phyloP scores from a whole-genome alignment of 495 filamentous ascomycete genomes.

The Neurospora terricola region DNA sequence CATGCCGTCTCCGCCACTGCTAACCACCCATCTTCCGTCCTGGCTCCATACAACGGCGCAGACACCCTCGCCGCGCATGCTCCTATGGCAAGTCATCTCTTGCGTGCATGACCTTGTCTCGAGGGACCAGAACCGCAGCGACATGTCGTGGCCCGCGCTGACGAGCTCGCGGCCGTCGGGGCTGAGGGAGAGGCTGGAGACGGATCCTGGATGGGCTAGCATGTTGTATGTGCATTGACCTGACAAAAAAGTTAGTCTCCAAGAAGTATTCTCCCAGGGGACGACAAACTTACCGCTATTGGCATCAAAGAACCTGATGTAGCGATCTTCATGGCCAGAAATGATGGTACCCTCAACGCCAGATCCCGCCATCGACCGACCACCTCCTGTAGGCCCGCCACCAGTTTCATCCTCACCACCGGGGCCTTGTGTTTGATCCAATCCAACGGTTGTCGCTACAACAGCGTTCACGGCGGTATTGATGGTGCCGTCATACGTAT shows the following conservation, averaged over 20 bases:
- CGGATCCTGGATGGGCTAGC: conserved; percentile 89
- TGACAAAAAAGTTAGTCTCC: conserved; percentile 33
- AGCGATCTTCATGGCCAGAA: conserved; percentile 89
- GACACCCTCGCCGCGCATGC: conserved; percentile 92
- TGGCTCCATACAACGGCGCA: conserved; percentile 89
- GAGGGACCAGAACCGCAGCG: conserved; percentile 92
- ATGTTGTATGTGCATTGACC: conserved; percentile 99
- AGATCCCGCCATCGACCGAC: conserved; percentile 42
- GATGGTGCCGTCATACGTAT: conserved; percentile 83
- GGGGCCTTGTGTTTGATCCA: conserved; percentile 56
- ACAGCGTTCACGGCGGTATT: conserved; percentile 81
- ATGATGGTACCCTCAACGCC: conserved; percentile 89
- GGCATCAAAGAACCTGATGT: conserved; percentile 93
- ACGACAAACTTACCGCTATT: conserved; percentile 73
- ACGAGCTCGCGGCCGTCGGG: conserved; percentile 92
- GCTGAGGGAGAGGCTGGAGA: conserved; percentile 80
- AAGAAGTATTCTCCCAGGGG: background rate
- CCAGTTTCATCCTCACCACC: conserved; percentile 41
- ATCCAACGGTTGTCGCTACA: conserved; percentile 74
- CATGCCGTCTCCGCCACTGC: conserved; percentile 89
- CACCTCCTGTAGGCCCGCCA: conserved; percentile 71
- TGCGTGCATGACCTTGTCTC: conserved; percentile 90
- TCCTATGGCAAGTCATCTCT: conserved; percentile 80
- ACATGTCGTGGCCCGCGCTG: conserved; percentile 90
- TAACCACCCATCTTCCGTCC: conserved; percentile 89